These are phyloP conservation scores for Lecanoromycetidae sp. DNA, from an alignment of 2,329 filamentous ascomycete species.

Conservation along the genomic window DNA sequence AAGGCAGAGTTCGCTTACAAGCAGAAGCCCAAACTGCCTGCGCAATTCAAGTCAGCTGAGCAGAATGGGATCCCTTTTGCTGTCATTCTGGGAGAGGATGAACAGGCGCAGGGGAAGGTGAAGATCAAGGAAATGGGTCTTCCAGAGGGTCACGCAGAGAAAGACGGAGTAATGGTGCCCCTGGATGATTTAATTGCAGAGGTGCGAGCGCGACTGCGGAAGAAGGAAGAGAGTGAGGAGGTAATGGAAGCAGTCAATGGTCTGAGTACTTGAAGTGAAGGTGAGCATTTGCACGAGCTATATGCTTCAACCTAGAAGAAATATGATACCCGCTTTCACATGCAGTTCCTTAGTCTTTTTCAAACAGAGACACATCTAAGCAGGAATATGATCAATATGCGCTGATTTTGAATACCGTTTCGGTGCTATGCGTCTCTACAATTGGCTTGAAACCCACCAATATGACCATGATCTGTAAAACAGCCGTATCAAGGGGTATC, in stretches of 20 bases:
- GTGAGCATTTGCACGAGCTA: neutral
- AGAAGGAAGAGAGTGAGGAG: conserved; percentile 1
- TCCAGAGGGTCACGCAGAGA: conserved; percentile 72
- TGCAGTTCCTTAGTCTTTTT: too few species aligned
- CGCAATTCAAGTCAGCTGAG: conserved; percentile 88
- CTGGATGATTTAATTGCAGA: conserved; percentile 51
- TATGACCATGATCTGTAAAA: too few species aligned
- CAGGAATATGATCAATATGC: too few species aligned
- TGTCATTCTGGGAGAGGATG: conserved; percentile 83
- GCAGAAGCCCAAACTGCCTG: conserved; percentile 73
- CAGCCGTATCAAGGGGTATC: too few species aligned
- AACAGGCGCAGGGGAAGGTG: conserved; percentile 69
- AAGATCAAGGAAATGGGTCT: conserved; percentile 79
- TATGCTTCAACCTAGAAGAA: too few species aligned
- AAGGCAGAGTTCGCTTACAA: conserved; percentile 88
- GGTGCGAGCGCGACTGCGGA: conserved; percentile 41
- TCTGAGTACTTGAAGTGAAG: neutral
- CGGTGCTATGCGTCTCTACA: too few species aligned
- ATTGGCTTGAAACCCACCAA: too few species aligned
- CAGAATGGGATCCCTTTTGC: conserved; percentile 67
- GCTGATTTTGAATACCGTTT: too few species aligned
- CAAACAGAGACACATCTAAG: too few species aligned
- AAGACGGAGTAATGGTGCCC: conserved; percentile 69
- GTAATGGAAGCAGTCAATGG: conserved; percentile 1
- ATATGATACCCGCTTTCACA: too few species aligned